Conservation (phyloP, 192 early-diverging fungal genomes). For the Backusella circina region DNA sequence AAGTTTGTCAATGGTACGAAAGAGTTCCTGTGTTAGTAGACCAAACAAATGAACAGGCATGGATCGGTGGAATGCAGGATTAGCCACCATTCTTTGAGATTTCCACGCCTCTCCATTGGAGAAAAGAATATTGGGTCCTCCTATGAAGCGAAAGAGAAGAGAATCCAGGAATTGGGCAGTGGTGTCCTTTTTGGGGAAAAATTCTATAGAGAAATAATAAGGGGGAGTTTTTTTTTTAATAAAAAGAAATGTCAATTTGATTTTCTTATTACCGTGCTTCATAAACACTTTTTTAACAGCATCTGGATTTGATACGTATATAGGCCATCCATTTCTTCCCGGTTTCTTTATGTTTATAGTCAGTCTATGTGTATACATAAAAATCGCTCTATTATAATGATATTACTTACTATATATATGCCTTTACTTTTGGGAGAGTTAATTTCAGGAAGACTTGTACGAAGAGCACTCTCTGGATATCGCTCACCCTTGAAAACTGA, state of each 20-base stretch:
- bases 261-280: neutral
- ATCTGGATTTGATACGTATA: neutral
- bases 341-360: neutral
- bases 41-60: conserved; percentile 23
- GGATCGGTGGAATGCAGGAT: conserved; percentile 14
- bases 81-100: neutral
- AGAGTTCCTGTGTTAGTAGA: conserved; percentile 1
- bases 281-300: neutral
- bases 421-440: neutral
- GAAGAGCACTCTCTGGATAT: neutral
- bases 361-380: neutral
- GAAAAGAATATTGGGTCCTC: neutral
- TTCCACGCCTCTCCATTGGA: conserved; percentile 5
- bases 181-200: neutral
- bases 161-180: neutral
- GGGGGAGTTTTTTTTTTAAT: neutral
- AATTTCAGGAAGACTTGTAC: neutral
- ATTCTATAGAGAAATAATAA: neutral
- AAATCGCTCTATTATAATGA: neutral
- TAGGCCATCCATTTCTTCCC: neutral
- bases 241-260: neutral
- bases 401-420: neutral
- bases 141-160: neutral
- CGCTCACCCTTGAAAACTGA: neutral
- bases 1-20: conserved; percentile 2